Conservation (phyloP, 164 flowering plant species). For the Umbellularia californica region DNA sequence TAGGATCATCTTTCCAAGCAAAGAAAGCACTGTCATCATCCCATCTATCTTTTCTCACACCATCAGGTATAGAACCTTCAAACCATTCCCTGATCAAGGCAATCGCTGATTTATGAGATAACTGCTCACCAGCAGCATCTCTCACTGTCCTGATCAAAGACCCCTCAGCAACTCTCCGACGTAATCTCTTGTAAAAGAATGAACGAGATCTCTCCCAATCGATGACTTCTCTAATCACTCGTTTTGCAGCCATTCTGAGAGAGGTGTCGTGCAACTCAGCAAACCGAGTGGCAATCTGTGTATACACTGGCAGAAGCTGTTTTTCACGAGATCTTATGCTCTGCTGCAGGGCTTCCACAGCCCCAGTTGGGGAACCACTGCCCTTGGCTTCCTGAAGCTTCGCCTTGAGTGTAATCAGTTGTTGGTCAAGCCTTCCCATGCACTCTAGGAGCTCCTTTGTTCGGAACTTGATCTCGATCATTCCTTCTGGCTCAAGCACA, state of each 20-base stretch:
- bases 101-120: constrained; percentile 57
- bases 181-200: constrained; percentile 80
- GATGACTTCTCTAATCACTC: constrained; percentile 73
- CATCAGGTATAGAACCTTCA: constrained; percentile 34
- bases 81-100: constrained; percentile 77
- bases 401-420: constrained; percentile 54
- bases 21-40: constrained; percentile 72
- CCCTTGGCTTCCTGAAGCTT: constrained; percentile 54
- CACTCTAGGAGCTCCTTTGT: constrained; percentile 74
- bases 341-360: constrained; percentile 46
- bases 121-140: constrained; percentile 76
- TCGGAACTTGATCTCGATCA: constrained; percentile 95
- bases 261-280: constrained; percentile 97
- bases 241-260: constrained; percentile 95
- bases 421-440: constrained; percentile 89
- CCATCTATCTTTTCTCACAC: constrained; percentile 56
- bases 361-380: constrained; percentile 16
- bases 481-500: constrained; percentile 99
- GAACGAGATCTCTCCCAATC: constrained; percentile 68
- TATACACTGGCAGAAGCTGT: constrained; percentile 81
- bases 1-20: constrained; percentile 64
- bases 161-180: constrained; percentile 69
- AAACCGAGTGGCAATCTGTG: constrained; percentile 92
- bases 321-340: constrained; percentile 78
- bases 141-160: constrained; percentile 49